A percentile compares a stretch with the other conserved stretches of the same genome.
phyloP scores from a whole-genome alignment of 2,329 filamentous ascomycete species.

The Neofusicoccum cordaticola region DNA sequence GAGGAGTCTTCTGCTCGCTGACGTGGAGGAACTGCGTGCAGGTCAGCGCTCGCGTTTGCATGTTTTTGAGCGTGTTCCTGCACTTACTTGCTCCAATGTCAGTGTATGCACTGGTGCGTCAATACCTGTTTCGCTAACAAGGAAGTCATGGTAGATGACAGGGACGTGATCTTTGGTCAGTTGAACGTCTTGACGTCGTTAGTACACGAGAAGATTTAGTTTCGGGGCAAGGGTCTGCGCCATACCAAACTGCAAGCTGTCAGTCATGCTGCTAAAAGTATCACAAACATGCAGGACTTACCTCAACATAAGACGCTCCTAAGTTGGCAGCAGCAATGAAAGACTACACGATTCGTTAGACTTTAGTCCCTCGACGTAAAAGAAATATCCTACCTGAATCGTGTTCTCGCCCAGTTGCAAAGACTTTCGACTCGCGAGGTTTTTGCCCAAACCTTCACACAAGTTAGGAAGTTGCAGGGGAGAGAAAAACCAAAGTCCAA shows the following conservation, averaged over 20 bases:
- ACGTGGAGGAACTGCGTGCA: constrained; percentile 69
- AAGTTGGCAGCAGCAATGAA: constrained; percentile 96
- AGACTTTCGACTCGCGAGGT: constrained; percentile 76
- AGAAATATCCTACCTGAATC: constrained; percentile 51
- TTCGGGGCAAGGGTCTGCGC: neutral
- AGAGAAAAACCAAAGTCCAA: constrained; percentile 15
- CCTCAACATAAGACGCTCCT: constrained; percentile 70
- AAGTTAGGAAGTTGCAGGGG: constrained; percentile 23
- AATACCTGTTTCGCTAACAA: constrained; percentile 95
- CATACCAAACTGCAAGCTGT: constrained; percentile 27
- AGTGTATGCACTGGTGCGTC: constrained; percentile 94
- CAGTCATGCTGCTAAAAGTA: constrained; percentile 4
- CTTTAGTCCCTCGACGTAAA: neutral
- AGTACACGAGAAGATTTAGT: neutral
- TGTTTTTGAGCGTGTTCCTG: neutral
- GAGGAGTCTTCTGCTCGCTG: constrained; percentile 56
- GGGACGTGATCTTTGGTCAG: constrained; percentile 98
- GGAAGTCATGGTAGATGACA: constrained; percentile 97
- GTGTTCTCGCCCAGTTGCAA: constrained; percentile 97
- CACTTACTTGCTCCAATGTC: constrained; percentile 71
- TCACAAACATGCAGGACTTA: constrained; percentile 29
- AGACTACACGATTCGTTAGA: constrained; percentile 51
- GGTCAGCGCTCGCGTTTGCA: constrained; percentile 18
- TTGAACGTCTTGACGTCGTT: constrained; percentile 70
- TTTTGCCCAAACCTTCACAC: constrained; percentile 81